phyloP scores from a whole-genome alignment of 768 basidiomycete genomes.

The Auricularia sp. region DNA sequence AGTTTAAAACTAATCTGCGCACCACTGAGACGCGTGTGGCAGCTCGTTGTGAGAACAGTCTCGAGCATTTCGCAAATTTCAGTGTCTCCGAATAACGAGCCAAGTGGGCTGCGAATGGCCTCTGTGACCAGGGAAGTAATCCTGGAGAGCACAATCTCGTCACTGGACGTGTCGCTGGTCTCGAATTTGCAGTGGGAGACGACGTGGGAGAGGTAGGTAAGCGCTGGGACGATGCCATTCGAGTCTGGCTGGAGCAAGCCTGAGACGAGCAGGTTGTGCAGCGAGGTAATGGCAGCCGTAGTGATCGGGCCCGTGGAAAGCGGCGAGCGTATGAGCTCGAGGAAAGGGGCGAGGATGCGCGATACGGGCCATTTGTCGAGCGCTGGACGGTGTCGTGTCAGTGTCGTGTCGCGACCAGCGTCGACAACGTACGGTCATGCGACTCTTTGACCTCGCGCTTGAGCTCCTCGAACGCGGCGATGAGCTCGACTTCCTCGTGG shows the following conservation, averaged over 20 bases:
- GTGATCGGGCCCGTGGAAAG: conserved; percentile 96
- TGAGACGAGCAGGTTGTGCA: conserved; percentile 82
- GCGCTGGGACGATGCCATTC: conserved; percentile 48
- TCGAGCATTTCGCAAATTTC: conserved; percentile 98
- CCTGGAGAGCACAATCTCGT: conserved; percentile 89
- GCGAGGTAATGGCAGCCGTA: conserved; percentile 78
- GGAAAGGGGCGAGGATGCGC: conserved; percentile 74
- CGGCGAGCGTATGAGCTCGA: conserved; percentile 86
- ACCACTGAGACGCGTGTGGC: conserved; percentile 96
- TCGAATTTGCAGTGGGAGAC: conserved; percentile 97
- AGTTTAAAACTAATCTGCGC: conserved; percentile 21
- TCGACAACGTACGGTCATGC: conserved; percentile 42
- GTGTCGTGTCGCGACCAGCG: neutral
- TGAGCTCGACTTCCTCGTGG: conserved; percentile 71
- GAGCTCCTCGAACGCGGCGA: conserved; percentile 82
- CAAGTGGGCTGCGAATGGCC: conserved; percentile 54
- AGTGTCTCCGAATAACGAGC: conserved; percentile 72
- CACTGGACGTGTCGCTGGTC: conserved; percentile 92
- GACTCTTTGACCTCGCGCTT: conserved; percentile 58
- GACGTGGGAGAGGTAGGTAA: conserved; percentile 78
- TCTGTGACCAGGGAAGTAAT: conserved; percentile 86
- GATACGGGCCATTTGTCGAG: conserved; percentile 47
- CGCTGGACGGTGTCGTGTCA: conserved; percentile 33
- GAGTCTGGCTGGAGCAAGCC: conserved; percentile 56
- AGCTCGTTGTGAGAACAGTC: conserved; percentile 92